A percentile compares a stretch with the other conserved stretches of the same genome.
These are phyloP conservation scores for Rutstroemia sydowiana DNA, from an alignment of 2,329 filamentous ascomycete genomes.

Conservation along the genomic window DNA sequence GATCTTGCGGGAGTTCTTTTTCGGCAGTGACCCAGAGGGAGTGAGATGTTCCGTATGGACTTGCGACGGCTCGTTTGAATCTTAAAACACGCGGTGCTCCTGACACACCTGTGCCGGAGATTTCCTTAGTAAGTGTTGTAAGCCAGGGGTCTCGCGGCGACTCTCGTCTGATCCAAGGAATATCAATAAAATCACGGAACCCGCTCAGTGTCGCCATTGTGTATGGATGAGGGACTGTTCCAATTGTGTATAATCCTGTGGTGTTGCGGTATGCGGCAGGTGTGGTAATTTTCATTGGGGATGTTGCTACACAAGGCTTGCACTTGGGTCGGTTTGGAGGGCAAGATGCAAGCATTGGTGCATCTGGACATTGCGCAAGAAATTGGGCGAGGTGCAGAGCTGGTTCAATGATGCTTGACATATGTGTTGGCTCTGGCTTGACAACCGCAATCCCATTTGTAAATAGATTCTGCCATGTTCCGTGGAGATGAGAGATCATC, in stretches of 20 bases:
- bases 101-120: slow-evolving; percentile 56
- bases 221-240: slow-evolving; percentile 85
- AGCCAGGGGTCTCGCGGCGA: slow-evolving; percentile 77
- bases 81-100: slow-evolving; percentile 59
- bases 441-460: slow-evolving; percentile 70
- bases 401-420: slow-evolving; percentile 62
- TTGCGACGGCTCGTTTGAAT: slow-evolving; percentile 77
- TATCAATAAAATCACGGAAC: slow-evolving; percentile 52
- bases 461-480: slow-evolving; percentile 76
- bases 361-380: slow-evolving; percentile 66
- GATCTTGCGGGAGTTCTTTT: slow-evolving; percentile 48
- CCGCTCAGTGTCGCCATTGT: slow-evolving; percentile 65
- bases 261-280: slow-evolving; percentile 64
- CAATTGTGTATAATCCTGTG: slow-evolving; percentile 70
- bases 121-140: slow-evolving; percentile 57
- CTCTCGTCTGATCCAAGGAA: slow-evolving; percentile 58
- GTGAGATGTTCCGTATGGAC: slow-evolving; percentile 52
- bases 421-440: slow-evolving; percentile 71
- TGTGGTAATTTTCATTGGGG: slow-evolving; percentile 59
- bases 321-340: slow-evolving; percentile 75
- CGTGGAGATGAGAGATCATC: slow-evolving; percentile 79
- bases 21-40: slow-evolving; percentile 80
- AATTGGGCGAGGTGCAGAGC: slow-evolving; percentile 67
- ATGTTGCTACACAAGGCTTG: slow-evolving; percentile 60
- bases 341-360: slow-evolving; percentile 68